Evolutionary conservation across 768 basidiomycete species (phyloP).

Genomic region (Crepidotus variabilis): DNA sequence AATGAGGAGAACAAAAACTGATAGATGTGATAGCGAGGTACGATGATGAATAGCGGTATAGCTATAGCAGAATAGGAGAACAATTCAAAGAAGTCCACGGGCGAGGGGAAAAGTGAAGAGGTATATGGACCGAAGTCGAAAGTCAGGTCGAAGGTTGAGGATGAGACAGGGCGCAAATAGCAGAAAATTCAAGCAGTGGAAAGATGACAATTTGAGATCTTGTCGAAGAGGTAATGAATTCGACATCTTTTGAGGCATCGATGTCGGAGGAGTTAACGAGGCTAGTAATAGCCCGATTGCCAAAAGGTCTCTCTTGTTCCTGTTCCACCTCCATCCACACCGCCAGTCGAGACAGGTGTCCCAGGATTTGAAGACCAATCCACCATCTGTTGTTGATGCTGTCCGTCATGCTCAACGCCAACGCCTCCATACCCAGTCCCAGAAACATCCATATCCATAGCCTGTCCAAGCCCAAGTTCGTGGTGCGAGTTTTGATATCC

Average conservation of each 20-base stretch:
- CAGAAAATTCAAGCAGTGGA: background rate
- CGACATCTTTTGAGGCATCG: too few relatives aligned
- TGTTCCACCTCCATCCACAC: background rate
- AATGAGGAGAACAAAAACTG: background rate
- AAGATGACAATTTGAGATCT: too few relatives aligned
- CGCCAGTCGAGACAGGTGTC: background rate
- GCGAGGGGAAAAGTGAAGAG: background rate
- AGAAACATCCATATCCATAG: background rate
- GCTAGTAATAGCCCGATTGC: too few relatives aligned
- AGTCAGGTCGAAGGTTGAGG: background rate
- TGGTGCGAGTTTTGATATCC: background rate
- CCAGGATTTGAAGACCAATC: background rate
- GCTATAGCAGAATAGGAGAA: background rate
- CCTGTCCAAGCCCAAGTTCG: background rate
- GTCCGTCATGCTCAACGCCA: background rate
- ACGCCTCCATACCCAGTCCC: background rate
- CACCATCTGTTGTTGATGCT: background rate
- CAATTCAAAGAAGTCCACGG: too few relatives aligned
- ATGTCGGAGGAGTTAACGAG: too few relatives aligned
- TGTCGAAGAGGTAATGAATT: too few relatives aligned
- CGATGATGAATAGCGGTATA: background rate
- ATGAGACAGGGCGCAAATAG: background rate
- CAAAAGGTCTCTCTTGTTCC: too few relatives aligned
- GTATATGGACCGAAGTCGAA: background rate
- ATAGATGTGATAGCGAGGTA: background rate